Evolutionary conservation across 2,329 filamentous ascomycete species (phyloP), one percentile per base, ranked within the genome.

Genomic region (Aspergillus sp.): DNA sequence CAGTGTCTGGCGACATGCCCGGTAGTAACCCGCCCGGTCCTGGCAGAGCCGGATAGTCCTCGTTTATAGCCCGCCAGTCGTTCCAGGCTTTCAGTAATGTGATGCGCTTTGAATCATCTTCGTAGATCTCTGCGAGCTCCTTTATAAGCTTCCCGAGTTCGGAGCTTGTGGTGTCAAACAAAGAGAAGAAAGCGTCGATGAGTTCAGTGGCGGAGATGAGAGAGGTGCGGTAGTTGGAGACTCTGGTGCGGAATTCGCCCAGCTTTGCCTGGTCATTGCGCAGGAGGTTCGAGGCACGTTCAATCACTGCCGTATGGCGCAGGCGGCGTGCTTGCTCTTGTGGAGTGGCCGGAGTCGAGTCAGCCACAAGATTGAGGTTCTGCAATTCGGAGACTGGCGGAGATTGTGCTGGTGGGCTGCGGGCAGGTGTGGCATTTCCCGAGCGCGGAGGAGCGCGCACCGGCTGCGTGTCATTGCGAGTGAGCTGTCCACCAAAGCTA

Each of bases 31-130:
- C 85, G 47, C 80, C 79, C 0, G 88, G 78, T 0, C 86, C 85
- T 1, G 91, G 90, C 1, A 97, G 74, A 1, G 87, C 88, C 0
- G 91, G 91, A 58, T 96, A 97, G 65, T 96, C 90, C 68, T 96
- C 90, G 56, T 95, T 94, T 70, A 95, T 93, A 33, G 90, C 90
- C 42, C 88, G 88, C 88, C 91, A 96, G 68, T 95, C 88, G 58
- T 89, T 88, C 90, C 91, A 96, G 1, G 90, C 88, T 59, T 85
- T 85, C 22, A 90, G 80, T 3, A 98, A 73, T 0, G 74, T 77
- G 45, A 85, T 83, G 1, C 82, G 82, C 64, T 95, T 95, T 15
- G 68, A 64, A 44, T 85, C 78, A 57, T 94, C 85, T 58, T 98
- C 91, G 59, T 93, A 97, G 9, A 98, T 82, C 45, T 97, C 91